Evolutionary conservation across 2,329 filamentous ascomycete species (phyloP).

Genomic region (Aotearoamyces nothofagi): DNA sequence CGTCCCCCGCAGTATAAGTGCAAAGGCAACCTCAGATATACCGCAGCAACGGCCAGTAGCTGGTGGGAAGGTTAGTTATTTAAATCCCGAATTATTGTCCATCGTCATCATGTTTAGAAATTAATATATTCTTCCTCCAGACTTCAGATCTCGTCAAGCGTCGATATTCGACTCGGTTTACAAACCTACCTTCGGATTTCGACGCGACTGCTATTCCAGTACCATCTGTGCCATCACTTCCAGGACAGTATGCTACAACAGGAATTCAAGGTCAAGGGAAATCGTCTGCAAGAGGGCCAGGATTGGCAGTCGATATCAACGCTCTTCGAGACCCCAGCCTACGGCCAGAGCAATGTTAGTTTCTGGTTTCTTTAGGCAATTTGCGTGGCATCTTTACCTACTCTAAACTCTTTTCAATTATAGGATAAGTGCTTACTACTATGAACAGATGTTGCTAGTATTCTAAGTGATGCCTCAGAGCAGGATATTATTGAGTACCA

Average conservation of each 20-base stretch:
- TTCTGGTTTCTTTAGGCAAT: neutral
- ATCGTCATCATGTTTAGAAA: neutral
- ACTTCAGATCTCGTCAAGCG: slow-evolving; percentile 80
- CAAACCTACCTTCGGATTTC: slow-evolving; percentile 56
- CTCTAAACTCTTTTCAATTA: too few relatives aligned
- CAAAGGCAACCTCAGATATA: slow-evolving; percentile 17
- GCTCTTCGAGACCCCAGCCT: slow-evolving; percentile 69
- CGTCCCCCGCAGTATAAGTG: slow-evolving; percentile 21
- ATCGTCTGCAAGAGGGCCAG: slow-evolving; percentile 25
- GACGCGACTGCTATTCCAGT: slow-evolving; percentile 51
- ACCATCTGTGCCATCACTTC: slow-evolving; percentile 56
- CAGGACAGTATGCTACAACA: slow-evolving; percentile 27
- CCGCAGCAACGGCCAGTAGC: slow-evolving; percentile 30
- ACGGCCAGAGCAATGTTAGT: slow-evolving; percentile 61
- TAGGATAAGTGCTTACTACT: too few relatives aligned
- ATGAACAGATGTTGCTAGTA: slow-evolving; percentile 18
- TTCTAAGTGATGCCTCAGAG: slow-evolving; percentile 20
- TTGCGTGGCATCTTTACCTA: neutral
- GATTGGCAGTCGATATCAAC: slow-evolving; percentile 59
- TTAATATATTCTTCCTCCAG: slow-evolving; percentile 15
- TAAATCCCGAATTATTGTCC: neutral
- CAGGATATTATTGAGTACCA: slow-evolving; percentile 20
- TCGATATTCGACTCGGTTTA: slow-evolving; percentile 87
- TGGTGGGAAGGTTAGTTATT: slow-evolving; percentile 36
- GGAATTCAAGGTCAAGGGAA: slow-evolving; percentile 13